Evolutionary conservation across 768 basidiomycete genomes (phyloP).

Genomic region (Rubroboletus pulcherrimus): DNA sequence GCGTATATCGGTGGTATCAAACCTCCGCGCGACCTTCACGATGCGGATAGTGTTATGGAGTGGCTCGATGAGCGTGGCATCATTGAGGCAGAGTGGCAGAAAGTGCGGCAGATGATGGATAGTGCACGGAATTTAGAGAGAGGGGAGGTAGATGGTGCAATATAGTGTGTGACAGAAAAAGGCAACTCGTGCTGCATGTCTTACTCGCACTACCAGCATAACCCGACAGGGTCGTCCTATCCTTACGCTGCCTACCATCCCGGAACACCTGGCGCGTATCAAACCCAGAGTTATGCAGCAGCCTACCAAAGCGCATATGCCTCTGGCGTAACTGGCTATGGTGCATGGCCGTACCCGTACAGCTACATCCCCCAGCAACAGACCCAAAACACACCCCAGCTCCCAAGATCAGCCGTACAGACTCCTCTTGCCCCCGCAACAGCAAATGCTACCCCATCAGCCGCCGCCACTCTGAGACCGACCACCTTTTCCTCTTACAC

Average conservation of each 20-base stretch:
- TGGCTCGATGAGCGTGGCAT: conserved; percentile 72
- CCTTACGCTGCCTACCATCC: conserved; percentile 62
- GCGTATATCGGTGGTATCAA: conserved; percentile 49
- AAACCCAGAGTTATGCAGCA: conserved; percentile 47
- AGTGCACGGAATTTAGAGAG: conserved; percentile 63
- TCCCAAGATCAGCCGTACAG: conserved; percentile 29
- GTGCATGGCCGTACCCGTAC: conserved; percentile 67
- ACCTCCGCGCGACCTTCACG: conserved; percentile 63
- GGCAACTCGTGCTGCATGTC: conserved; percentile 19
- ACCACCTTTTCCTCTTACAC: conserved; percentile 57
- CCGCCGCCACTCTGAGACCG: conserved; percentile 33
- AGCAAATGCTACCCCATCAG: conserved; percentile 29
- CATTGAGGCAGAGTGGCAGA: conserved; percentile 68
- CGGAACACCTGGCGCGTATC: conserved; percentile 44
- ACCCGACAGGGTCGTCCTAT: conserved; percentile 52
- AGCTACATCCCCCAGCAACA: conserved; percentile 49
- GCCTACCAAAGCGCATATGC: conserved; percentile 47
- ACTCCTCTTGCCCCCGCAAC: conserved; percentile 24
- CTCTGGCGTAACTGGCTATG: conserved; percentile 66
- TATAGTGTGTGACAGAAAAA: not conserved
- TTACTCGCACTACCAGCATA: conserved; percentile 36
- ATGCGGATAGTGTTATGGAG: conserved; percentile 78
- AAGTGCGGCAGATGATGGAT: conserved; percentile 70
- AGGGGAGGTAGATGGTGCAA: conserved; percentile 36
- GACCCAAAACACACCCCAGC: conserved; percentile 21